Evolutionary conservation across 768 basidiomycete species (phyloP), one percentile per base, ranked within the genome.

Genomic region (Trametes cinnabarina): DNA sequence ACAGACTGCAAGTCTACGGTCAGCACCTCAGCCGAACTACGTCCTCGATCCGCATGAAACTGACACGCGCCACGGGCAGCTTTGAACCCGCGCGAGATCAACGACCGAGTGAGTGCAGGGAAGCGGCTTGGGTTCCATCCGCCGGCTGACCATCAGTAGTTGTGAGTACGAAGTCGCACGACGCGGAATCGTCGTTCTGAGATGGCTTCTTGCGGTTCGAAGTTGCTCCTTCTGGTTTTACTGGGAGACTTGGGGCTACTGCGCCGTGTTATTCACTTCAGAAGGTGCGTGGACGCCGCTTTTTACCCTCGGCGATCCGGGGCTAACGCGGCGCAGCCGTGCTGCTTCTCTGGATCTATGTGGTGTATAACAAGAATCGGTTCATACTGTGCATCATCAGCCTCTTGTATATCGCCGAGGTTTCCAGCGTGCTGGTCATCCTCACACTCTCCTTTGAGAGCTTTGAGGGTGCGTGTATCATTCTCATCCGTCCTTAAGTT

Each of bases 321-420:
- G 41, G 12, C 34, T 5, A 12, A 1, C 23, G 28, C 5, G 23
- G 23, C 32, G 1, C 51, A 72, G 71, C 67, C n/a, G 69, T 71
- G 6, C 57, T 72, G 19, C 51, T 71, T 5, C 59, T 71, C 4
- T 72, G 71, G 71, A 69, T 72, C 7, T 69, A 63, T 47, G 65
- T 72, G 25, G 62, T 71, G 5, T 71, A 69, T 57, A 66, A 67
- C 58, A 64, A 63, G 39, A 67, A 61, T 23, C 51, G 51, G 2
- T 44, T 30, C n/a, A 57, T 72, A 19, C 61, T 67, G 2, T 47
- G 56, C 8, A n/a, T 61, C 15, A 53, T 69, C 32, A 47, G 44
- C 26, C 34, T 47, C 6, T 56, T 62, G 14, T 71, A 66, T 22
- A 19, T 62, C 15, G 55, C 55, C 10, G 63, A 69, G 44, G 51